phyloP scores from a whole-genome alignment of 2,329 filamentous ascomycete genomes.

The Botrytis cinerea region DNA sequence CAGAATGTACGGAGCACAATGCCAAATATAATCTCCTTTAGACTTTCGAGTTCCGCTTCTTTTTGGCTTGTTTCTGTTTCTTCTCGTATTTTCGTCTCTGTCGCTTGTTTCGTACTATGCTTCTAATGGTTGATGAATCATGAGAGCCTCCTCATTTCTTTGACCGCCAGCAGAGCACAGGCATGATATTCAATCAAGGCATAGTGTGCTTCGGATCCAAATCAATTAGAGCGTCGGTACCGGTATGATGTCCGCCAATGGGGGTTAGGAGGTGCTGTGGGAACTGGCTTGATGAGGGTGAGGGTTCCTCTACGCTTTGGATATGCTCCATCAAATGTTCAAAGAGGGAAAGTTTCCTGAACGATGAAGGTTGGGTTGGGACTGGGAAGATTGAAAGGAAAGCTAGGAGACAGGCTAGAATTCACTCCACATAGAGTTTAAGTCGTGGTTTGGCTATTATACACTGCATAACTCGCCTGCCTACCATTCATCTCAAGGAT shows the following conservation, averaged over 20 bases:
- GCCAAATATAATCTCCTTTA: background rate
- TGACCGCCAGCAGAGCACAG: conserved; percentile 25
- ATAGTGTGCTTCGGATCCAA: conserved; percentile 21
- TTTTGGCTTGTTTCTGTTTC: conserved; percentile 7
- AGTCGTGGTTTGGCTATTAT: conserved; percentile 14
- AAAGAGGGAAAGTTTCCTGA: conserved; percentile 18
- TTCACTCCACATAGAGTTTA: conserved; percentile 16
- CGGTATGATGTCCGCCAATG: conserved; percentile 21
- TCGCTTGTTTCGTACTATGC: conserved; percentile 21
- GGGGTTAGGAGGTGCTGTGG: conserved; percentile 3
- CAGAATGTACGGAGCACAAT: background rate
- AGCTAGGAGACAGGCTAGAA: conserved; percentile 1
- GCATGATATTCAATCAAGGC: conserved; percentile 21
- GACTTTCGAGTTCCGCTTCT: conserved; percentile 16
- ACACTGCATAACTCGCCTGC: conserved; percentile 19
- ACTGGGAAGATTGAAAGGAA: conserved; percentile 1
- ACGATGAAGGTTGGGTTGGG: conserved; percentile 11
- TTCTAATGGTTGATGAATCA: conserved; percentile 16
- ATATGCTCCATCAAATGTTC: conserved; percentile 16
- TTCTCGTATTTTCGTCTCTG: conserved; percentile 20
- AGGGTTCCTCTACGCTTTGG: conserved; percentile 14
- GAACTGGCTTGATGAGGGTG: conserved; percentile 14
- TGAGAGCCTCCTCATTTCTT: conserved; percentile 23
- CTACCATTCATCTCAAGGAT: background rate
- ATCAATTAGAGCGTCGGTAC: conserved; percentile 14